Evolutionary conservation across 331 rosid genomes (phyloP), one percentile per base, ranked within the genome.

Genomic region (Saraca asoca): DNA sequence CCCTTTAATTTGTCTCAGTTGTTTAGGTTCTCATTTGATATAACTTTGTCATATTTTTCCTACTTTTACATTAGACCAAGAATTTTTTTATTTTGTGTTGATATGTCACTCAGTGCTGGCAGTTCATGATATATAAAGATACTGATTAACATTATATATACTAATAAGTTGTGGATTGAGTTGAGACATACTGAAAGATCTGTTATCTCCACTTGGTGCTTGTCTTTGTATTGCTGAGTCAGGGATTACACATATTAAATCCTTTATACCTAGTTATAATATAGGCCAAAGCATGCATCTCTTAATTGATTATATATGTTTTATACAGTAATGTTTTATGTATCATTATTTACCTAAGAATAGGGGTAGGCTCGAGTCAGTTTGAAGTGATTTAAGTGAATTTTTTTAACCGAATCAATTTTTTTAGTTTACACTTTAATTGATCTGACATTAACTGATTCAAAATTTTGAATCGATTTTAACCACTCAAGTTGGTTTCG

Each of bases 151-250:
- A 64, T 58, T 39, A 14, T 72, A 20, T 39, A n/a, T 18, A 37
- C 37, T 70, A 31, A 34, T 51, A 53, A 69, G 67, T 18, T 64
- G 31, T 45, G 35, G 71, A 69, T 54, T 61, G 79, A 69, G 41
- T 54, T 68, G 44, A 51, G 29, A 51, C 69, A 59, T 66, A 29
- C 62, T 12, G 43, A 14, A 51, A 15, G 9, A 24, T 44, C 31
- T 52, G 14, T 50, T 52, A 7, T 29, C 7, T 15, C 20, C 18
- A 7, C 31, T 3, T 34, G 6, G 42, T 72, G 71, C 19, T 35
- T 14, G 51, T 16, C 48, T 54, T 8, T 24, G 43, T 45, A 34
- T 58, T 57, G 19, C n/a, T 48, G 41, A 5, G 49, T 13, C 31
- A 29, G 3, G 43, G 48, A n/a, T 54, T 64, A 18, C 46, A 35